phyloP scores from a whole-genome alignment of 2,329 filamentous ascomycete species.

The Orbilia javanica region DNA sequence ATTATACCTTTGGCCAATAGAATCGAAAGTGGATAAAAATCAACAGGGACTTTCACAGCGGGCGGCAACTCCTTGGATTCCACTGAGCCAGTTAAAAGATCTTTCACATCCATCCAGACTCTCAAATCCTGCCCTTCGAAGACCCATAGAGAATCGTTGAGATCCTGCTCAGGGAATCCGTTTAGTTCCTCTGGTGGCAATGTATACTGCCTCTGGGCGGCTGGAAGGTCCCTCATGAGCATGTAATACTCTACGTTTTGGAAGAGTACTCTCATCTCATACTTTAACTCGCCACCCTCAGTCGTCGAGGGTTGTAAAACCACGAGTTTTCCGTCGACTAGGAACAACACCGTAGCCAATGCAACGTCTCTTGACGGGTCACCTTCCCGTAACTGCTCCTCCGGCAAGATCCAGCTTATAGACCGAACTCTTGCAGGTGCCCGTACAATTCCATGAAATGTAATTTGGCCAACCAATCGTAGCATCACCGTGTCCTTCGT shows the following conservation, averaged over 20 bases:
- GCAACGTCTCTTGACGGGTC: constrained; percentile 96
- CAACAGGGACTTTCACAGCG: constrained; percentile 82
- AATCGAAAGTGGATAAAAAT: constrained; percentile 93
- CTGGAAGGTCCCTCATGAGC: constrained; percentile 86
- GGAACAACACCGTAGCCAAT: constrained; percentile 89
- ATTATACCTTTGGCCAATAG: constrained; percentile 90
- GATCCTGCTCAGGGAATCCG: constrained; percentile 66
- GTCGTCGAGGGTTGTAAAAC: constrained; percentile 87
- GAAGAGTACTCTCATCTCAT: constrained; percentile 96
- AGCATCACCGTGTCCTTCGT: constrained; percentile 76
- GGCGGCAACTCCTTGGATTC: constrained; percentile 78
- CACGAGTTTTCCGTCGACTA: constrained; percentile 98
- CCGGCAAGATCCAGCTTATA: constrained; percentile 94
- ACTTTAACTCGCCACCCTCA: constrained; percentile 87
- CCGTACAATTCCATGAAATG: constrained; percentile 94
- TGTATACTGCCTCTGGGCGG: constrained; percentile 52
- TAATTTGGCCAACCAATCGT: constrained; percentile 96
- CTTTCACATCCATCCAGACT: constrained; percentile 85
- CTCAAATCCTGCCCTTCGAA: constrained; percentile 87
- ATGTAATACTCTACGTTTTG: constrained; percentile 97
- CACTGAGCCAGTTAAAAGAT: constrained; percentile 75
- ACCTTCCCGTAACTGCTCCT: constrained; percentile 86
- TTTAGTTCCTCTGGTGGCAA: constrained; percentile 44
- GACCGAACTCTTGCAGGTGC: constrained; percentile 92
- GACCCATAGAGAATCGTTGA: constrained; percentile 92